phyloP scores from a whole-genome alignment of 306 rosid genomes.

The Neltuma alba region DNA sequence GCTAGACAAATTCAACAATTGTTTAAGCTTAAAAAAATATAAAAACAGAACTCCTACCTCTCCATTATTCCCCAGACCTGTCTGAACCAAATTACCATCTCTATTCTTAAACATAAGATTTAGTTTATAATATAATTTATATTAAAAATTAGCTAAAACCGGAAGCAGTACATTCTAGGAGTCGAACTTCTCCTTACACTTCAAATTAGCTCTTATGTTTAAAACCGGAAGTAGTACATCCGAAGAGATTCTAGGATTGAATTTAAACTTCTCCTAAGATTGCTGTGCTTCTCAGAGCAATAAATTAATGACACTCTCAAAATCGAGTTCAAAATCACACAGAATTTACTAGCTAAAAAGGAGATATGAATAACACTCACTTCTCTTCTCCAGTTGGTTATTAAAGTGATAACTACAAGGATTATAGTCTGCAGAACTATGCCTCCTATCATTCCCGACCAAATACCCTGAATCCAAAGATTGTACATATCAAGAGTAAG shows the following conservation, averaged over 20 bases:
- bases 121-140: too few species aligned
- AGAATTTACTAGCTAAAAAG: neutral
- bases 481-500: neutral
- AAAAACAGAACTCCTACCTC: neutral
- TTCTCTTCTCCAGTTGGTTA: constrained; percentile 75
- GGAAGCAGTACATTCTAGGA: too few species aligned
- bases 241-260: neutral
- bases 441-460: constrained; percentile 88
- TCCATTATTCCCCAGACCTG: neutral
- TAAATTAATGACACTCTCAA: neutral
- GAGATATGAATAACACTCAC: constrained; percentile 35
- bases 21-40: neutral
- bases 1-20: neutral
- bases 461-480: constrained; percentile 62
- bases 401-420: constrained; percentile 53
- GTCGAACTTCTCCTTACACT: too few species aligned
- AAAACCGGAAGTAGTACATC: too few species aligned
- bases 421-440: constrained; percentile 65
- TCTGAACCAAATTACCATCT: neutral
- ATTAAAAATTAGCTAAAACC: too few species aligned
- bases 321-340: neutral
- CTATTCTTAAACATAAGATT: too few species aligned
- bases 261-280: neutral
- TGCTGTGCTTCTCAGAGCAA: neutral
- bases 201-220: too few species aligned